Conservation (phyloP, 768 basidiomycete species). For the Trametes punicea region DNA sequence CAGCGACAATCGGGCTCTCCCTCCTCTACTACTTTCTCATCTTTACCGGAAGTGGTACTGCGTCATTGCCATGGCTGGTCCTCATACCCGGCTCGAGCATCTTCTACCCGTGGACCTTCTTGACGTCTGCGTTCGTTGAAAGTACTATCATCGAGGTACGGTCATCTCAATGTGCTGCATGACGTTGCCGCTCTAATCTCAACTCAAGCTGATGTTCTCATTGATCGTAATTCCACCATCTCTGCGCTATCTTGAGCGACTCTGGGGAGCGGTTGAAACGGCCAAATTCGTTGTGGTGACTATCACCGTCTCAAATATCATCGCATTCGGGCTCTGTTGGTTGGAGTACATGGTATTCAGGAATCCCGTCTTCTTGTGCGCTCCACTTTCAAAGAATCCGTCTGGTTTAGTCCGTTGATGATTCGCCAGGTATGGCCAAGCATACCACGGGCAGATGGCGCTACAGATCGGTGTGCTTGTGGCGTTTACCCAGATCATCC, state of each 20-base stretch:
- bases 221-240: constrained; percentile 77
- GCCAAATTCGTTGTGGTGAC: constrained; percentile 82
- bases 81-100: constrained; percentile 78
- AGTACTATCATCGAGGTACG: constrained; percentile 77
- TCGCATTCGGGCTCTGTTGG: constrained; percentile 87
- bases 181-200: constrained; percentile 5
- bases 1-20: constrained; percentile 54
- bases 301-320: constrained; percentile 79
- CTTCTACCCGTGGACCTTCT: constrained; percentile 90
- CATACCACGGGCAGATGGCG: constrained; percentile 91
- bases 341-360: constrained; percentile 73
- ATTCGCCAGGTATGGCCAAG: constrained; percentile 71
- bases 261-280: constrained; percentile 90
- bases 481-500: constrained; percentile 96
- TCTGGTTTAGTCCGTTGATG: not conserved
- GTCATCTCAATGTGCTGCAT: constrained; percentile 26
- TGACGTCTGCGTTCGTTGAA: constrained; percentile 89
- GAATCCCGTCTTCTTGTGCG: constrained; percentile 78
- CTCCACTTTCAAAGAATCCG: constrained; percentile 13
- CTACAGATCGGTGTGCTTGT: constrained; percentile 87
- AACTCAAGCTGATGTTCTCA: constrained; percentile 66
- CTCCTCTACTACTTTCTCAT: constrained; percentile 62
- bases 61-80: constrained; percentile 63
- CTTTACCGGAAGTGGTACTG: constrained; percentile 45
- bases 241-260: constrained; percentile 85